A percentile compares a stretch with the other conserved stretches of the same genome.
phyloP scores from a whole-genome alignment of 129 eudicot species.

The Artemisia argyi region DNA sequence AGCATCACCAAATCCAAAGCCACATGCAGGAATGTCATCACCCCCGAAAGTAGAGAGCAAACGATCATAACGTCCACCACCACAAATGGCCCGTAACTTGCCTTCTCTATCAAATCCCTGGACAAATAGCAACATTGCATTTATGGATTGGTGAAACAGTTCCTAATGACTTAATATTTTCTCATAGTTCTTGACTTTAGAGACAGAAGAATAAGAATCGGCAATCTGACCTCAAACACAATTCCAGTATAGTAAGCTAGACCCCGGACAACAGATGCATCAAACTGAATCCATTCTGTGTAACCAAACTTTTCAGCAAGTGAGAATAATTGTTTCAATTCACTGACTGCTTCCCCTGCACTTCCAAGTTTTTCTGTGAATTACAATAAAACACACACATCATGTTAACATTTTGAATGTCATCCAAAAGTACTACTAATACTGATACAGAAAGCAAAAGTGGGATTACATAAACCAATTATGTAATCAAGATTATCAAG shows the following conservation, averaged over 20 bases:
- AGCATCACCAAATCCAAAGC: constrained; percentile 99
- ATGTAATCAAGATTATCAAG: not conserved
- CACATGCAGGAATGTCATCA: constrained; percentile 93
- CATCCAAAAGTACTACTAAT: not conserved
- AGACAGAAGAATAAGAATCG: not conserved
- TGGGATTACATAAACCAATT: not conserved
- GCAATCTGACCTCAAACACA: constrained; percentile 77
- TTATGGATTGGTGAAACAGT: not conserved
- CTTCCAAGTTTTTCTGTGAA: constrained; percentile 88
- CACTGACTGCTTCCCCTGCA: constrained; percentile 74
- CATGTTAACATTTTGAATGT: not conserved
- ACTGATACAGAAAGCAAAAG: not conserved
- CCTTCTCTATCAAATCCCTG: constrained; percentile 96
- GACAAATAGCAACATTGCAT: constrained; percentile 7
- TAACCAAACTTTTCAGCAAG: constrained; percentile 90
- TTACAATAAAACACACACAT: not conserved
- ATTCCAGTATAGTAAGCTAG: constrained; percentile 97
- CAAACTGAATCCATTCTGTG: constrained; percentile 98
- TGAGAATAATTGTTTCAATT: constrained; percentile 77
- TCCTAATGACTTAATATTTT: not conserved
- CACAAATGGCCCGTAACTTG: constrained; percentile 93
- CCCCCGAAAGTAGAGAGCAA: constrained; percentile 94
- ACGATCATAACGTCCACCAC: constrained; percentile 88
- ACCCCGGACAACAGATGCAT: constrained; percentile 98
- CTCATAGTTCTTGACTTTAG: not conserved